Conservation (phyloP, 2,329 filamentous ascomycete species). For the Colletotrichum sp. region DNA sequence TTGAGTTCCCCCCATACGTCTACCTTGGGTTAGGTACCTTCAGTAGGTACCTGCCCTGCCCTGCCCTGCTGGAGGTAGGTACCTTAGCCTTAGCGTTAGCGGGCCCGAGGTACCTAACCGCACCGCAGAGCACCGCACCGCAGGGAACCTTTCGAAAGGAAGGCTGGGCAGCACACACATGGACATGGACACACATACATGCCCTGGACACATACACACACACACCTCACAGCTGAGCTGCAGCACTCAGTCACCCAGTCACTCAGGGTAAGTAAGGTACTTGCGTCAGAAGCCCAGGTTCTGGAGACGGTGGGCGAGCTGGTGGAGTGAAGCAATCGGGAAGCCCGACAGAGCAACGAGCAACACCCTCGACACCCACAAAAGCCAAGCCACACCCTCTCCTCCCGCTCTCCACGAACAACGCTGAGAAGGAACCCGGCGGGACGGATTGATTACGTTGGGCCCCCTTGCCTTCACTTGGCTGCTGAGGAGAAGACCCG, state of each 20-base stretch:
- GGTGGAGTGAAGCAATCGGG: not conserved
- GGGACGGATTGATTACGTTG: not conserved
- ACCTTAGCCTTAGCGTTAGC: not conserved
- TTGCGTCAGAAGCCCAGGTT: not conserved
- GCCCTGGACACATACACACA: too few species aligned
- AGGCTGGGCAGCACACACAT: too few species aligned
- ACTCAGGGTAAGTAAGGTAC: too few species aligned
- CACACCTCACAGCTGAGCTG: too few species aligned
- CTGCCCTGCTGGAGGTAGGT: not conserved
- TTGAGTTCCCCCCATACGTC: not conserved
- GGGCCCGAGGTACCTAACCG: not conserved
- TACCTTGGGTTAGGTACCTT: not conserved
- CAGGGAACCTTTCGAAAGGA: too few species aligned
- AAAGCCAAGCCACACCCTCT: not conserved
- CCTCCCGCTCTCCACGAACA: not conserved
- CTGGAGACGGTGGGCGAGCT: not conserved
- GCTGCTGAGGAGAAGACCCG: too few species aligned
- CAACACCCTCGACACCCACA: not conserved
- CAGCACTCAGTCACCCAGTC: too few species aligned
- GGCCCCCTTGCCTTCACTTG: not conserved
- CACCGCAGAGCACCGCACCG: too few species aligned
- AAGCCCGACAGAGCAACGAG: conserved; percentile 2
- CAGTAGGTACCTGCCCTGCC: too few species aligned
- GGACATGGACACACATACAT: too few species aligned
- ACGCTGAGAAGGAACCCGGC: not conserved